These are phyloP conservation scores for Triticum aestivum DNA, from an alignment of 176 grass and related monocot species.

Conservation along the genomic window IWGSC_CS_RefSeq_v2.1 NC_057810.1:723156963-723157462, in stretches of 20 bases:
- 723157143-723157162: constrained; percentile 24
- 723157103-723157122: not conserved
- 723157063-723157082: not conserved
- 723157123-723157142: constrained; percentile 37
- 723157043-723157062: not conserved
- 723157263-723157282: constrained; percentile 55
- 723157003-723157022: constrained; percentile 22
- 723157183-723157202: constrained; percentile 46
- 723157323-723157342: constrained; percentile 36
- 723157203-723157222: constrained; percentile 56
- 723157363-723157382: constrained; percentile 49
- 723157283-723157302: constrained; percentile 17
- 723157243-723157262: constrained; percentile 44
- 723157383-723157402: constrained; percentile 57
- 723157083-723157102: constrained; percentile 28
- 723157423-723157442: constrained; percentile 45
- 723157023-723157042: constrained; percentile 4
- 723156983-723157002: no score
- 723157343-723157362: constrained; percentile 57
- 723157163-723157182: not conserved
- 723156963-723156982: no score
- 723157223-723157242: constrained; percentile 32
- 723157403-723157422: constrained; percentile 49
- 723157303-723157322: constrained; percentile 55
- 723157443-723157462: constrained; percentile 66